Evolutionary conservation across 805 yeast genomes (phyloP), one percentile per base, ranked within the genome.

Genomic region (Saturnispora halmiae): DNA sequence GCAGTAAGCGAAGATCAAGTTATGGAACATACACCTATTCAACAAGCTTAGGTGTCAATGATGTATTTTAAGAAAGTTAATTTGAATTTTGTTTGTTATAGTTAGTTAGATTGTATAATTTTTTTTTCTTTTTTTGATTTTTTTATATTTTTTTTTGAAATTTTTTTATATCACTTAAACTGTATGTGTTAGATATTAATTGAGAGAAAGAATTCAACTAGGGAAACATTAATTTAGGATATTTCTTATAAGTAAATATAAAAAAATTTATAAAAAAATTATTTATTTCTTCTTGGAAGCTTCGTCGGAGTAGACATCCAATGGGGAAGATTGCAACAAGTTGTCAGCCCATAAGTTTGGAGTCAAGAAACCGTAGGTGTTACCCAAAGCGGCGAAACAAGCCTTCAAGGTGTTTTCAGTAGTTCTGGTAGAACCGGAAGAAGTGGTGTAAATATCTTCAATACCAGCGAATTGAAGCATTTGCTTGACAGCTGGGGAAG

Each of bases 281-380:
- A 65, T 52, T 72, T 79, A 80, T 73, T 73, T 79, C 70, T 77
- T 79, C 77, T 78, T 82, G 61, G 76, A 66, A 63, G 84, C 82
- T 69, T 81, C 87, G 61, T 82, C 90, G 64, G 90, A 79, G 79
- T 81, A 88, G 65, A 82, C 78, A 65, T 92, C 98, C 70, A 92
- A 77, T 69, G 98, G 98, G 66, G 95, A 84, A 58, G 83, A 75
- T 64, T 78, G 77, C 66, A 88, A 78, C 53, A 84, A 77, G 63
- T 79, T 77, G 61, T 79, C 83, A 61, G 74, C 73, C 98, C 98
- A 92, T 73, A 92, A 79, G 95, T 88, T 83, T 67, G 98, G 98
- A 70, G 98, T 92, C 75, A 92, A 82, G 97, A 88, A 92, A 76
- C 94, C 96, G 86, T 92, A 92, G 60, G 98, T 86, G 95, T 88